Evolutionary conservation across 1,284 basidiomycete species (phyloP).

Genomic region (Thelephora terrestris): DNA sequence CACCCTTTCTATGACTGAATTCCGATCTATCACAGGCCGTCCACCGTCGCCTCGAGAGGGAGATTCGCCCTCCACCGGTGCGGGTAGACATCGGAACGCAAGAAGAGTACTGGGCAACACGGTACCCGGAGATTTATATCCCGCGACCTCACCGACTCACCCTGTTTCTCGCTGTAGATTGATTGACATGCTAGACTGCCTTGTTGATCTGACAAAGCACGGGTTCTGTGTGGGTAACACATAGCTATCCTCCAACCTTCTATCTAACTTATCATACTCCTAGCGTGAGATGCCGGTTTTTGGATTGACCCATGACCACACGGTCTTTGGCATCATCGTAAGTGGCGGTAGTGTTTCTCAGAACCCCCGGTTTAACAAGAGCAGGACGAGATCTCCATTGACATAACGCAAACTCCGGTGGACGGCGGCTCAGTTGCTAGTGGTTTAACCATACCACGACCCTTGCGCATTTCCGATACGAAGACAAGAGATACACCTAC

Average conservation of each 20-base stretch:
- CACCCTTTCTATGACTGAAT: neutral
- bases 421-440: constrained; percentile 10
- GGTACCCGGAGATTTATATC: constrained; percentile 27
- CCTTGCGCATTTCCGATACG: constrained; percentile 57
- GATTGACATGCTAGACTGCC: constrained; percentile 49
- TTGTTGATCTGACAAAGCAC: constrained; percentile 37
- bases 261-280: neutral
- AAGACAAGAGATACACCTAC: constrained; percentile 55
- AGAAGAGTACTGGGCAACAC: constrained; percentile 68
- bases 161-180: constrained; percentile 28
- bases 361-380: neutral
- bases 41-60: constrained; percentile 72
- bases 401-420: constrained; percentile 12
- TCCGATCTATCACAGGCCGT: constrained; percentile 35
- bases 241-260: neutral
- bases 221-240: constrained; percentile 34
- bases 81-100: constrained; percentile 34
- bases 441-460: constrained; percentile 18
- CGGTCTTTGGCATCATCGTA: constrained; percentile 61
- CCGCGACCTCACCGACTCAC: neutral
- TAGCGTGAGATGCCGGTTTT: constrained; percentile 71
- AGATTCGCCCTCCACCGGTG: constrained; percentile 55
- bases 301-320: constrained; percentile 45
- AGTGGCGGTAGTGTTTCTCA: constrained; percentile 10
- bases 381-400: constrained; percentile 40